Evolutionary conservation across 495 filamentous ascomycete genomes (phyloP).

Genomic region (Xylaria palmicola): DNA sequence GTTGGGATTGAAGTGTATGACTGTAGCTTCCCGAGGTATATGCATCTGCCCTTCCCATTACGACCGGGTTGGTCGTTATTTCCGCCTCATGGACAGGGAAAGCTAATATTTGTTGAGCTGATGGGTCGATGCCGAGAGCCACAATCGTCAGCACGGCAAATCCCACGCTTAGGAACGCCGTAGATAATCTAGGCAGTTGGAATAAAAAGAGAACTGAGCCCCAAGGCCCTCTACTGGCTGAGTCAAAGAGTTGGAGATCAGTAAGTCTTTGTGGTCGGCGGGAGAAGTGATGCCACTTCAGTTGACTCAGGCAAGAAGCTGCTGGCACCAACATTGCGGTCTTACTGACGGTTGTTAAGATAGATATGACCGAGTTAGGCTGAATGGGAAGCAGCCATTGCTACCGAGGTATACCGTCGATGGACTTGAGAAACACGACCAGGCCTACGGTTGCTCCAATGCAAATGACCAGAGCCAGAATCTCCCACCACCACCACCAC

Average conservation of each 20-base stretch:
- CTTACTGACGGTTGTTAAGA: conserved; percentile 4
- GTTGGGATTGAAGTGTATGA: neutral
- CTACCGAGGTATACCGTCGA: neutral
- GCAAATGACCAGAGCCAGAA: neutral
- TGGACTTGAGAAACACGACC: neutral
- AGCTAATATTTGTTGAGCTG: no score
- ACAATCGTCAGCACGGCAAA: no score
- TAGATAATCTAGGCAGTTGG: no score
- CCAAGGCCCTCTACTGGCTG: conserved; percentile 28
- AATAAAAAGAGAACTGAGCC: no score
- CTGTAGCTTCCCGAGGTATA: neutral
- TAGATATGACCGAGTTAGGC: conserved; percentile 1
- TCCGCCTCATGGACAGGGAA: neutral
- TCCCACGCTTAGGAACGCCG: no score
- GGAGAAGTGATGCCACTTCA: conserved; percentile 11
- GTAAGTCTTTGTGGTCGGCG: conserved; percentile 29
- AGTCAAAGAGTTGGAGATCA: conserved; percentile 43
- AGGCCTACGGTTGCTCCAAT: neutral
- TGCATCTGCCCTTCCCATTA: neutral
- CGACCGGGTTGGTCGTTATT: neutral
- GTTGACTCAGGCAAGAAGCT: conserved; percentile 8
- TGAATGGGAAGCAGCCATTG: neutral
- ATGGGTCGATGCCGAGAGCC: no score
- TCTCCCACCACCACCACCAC: conserved; percentile 5
- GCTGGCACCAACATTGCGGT: neutral